Percentiles rank a stretch among this genome's conserved stretches.
These are phyloP conservation scores for Xenoacremonium recifei DNA, from an alignment of 2,329 filamentous ascomycete species.

Conservation along the genomic window DNA sequence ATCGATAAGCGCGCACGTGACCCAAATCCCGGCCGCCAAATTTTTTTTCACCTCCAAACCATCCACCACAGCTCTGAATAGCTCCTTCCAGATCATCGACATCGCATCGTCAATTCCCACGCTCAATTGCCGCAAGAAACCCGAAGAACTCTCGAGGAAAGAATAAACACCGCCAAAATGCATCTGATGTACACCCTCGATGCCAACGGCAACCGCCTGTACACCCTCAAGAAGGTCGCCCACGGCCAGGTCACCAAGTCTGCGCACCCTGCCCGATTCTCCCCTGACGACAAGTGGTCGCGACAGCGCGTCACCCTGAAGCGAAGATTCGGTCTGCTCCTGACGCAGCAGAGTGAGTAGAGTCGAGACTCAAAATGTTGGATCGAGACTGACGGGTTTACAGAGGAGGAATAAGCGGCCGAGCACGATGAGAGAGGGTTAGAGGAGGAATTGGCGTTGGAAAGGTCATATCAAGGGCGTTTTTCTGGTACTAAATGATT, in stretches of 20 bases:
- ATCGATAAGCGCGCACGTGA: conserved; percentile 11
- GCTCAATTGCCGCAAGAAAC: neutral
- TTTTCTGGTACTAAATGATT: conserved; percentile 6
- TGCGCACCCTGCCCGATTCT: conserved; percentile 94
- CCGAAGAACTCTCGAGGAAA: conserved; percentile 4
- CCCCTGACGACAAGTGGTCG: conserved; percentile 98
- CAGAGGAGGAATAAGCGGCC: conserved; percentile 23
- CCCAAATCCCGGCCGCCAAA: conserved; percentile 3
- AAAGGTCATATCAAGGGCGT: conserved; percentile 13
- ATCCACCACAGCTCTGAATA: no score
- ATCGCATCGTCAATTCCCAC: no score
- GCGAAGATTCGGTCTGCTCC: conserved; percentile 84
- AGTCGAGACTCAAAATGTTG: no score
- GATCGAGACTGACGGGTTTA: conserved; percentile 4
- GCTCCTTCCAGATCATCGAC: no score
- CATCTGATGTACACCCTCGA: conserved; percentile 83
- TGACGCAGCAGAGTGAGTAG: conserved; percentile 70
- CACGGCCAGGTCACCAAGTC: conserved; percentile 88
- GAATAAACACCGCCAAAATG: no score
- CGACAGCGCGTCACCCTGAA: conserved; percentile 93
- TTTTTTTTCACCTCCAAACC: conserved; percentile 10
- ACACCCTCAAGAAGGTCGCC: conserved; percentile 91
- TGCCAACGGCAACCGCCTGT: conserved; percentile 78
- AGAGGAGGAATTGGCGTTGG: conserved; percentile 7
- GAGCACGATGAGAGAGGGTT: conserved; percentile 1